Base-by-base conservation (phyloP, 495 filamentous ascomycete species). In the Hyaloscypha hepaticicola region DNA sequence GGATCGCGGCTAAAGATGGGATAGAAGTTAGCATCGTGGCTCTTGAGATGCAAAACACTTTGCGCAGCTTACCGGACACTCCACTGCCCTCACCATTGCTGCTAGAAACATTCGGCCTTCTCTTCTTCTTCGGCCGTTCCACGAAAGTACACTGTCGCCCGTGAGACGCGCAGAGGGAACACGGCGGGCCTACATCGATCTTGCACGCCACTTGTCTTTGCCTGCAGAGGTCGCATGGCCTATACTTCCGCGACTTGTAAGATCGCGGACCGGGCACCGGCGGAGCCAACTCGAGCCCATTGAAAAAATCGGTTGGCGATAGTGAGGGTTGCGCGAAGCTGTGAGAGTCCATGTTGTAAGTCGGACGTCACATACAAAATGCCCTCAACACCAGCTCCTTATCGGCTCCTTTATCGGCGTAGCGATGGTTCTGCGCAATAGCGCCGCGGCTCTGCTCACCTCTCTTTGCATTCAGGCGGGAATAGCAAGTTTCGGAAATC, bases 61-160 rank as follows among this genome's bases (percentile, higher is more conserved):
- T 52, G 55, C 50, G 22, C 29, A 29, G 38, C 64, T 31, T 66
- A 71, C 69, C 66, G 41, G 65, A 63, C 38, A 57, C 59, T 58
- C 58, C 60, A 53, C 55, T 59, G 19, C 31, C 16, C 26, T 66
- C 66, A 5, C 61, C 62, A 59, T 66, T 72, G 48, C 33, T 31
- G 1, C 49, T 28, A 21, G 61, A 28, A 14, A 57, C 62, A 60
- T 69, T 68, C n/a, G 65, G 67, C 33, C 70, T 64, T 52, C 67
- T 55, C 57, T 70, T 72, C 65, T 70, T 69, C 62, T 70, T 70
- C 25, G 70, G 70, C 41, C 65, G 70, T 45, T 76, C 72, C 21
- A 76, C 64, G 57, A 76, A 77, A 21, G 74, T 77, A 60, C 75
- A 77, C 31, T 74, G 61, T 45, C 72, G 68, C 31, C 70, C 65